Conservation (phyloP, 768 basidiomycete species). For the Mycena chlorophos region DNA sequence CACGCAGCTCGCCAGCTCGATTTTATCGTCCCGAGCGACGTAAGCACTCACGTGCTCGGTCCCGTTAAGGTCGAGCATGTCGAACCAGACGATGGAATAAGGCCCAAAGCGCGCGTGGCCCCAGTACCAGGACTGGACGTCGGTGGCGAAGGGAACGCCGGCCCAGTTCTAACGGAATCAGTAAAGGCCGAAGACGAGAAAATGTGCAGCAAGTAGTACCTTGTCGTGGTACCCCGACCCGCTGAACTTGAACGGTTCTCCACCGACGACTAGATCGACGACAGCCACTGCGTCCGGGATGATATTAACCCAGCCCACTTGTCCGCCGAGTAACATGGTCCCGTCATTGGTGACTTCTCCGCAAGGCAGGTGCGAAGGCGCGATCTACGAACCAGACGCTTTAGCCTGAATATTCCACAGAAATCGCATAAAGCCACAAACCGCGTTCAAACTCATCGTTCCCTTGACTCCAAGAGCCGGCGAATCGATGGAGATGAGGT, state of each 20-base stretch:
- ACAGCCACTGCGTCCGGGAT: not conserved
- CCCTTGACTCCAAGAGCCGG: constrained; percentile 17
- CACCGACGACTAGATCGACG: not conserved
- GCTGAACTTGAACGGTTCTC: not conserved
- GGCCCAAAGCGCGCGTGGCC: constrained; percentile 19
- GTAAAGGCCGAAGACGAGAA: not conserved
- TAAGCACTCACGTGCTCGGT: constrained; percentile 14
- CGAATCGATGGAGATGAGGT: constrained; percentile 12
- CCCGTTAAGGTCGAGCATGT: constrained; percentile 7
- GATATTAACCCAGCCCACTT: not conserved
- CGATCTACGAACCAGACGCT: not conserved
- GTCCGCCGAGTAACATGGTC: not conserved
- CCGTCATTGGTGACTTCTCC: not conserved
- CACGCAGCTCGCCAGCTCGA: constrained; percentile 7
- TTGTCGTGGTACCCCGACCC: constrained; percentile 20
- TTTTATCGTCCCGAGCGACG: constrained; percentile 2
- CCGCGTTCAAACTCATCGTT: not conserved
- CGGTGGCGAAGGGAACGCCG: constrained; percentile 5
- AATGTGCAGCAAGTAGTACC: not conserved
- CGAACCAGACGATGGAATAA: constrained; percentile 22
- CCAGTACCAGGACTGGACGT: constrained; percentile 14
- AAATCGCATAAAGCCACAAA: too few species aligned
- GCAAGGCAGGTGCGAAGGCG: constrained; percentile 2
- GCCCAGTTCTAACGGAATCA: constrained; percentile 12
- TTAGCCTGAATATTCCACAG: not conserved